Evolutionary conservation across 495 filamentous ascomycete genomes (phyloP), one percentile per base, ranked within the genome.

Genomic region (Hyaloscypha hepaticicola): DNA sequence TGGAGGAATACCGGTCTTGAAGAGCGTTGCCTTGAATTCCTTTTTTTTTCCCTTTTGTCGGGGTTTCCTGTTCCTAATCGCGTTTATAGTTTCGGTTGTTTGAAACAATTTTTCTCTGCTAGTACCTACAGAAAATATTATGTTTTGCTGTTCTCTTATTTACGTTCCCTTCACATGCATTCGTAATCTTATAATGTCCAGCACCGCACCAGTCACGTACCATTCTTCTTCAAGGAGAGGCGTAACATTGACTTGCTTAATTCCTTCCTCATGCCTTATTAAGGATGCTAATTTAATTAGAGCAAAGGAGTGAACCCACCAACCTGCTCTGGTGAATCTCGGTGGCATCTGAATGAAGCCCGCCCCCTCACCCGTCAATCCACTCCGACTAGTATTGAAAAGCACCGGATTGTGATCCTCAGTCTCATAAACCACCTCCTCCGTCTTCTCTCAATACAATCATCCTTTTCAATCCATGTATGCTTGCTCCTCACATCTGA

Each of bases 381-480:
- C 31, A 45, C 1, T 16, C 6, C 67, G 88, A 26, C 76, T 81
- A 38, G 79, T 86, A 71, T 85, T 90, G 29, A 76, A 70, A 69
- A 83, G 89, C 55, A 81, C 78, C 21, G 87, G 87, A 63, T 81
- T 88, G 25, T 85, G 83, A 72, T 92, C 89, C 22, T 89, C 89
- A 62, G 91, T 73, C 71, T 90, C 88, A 24, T 80, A 81, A 21
- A 91, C 80, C 65, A 89, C 86, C 27, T 88, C 85, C 58, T 90
- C 86, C 0, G 79, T 80, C 77, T 87, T 72, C 5, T 81, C 82
- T 78, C 76, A 22, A 88, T 75, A 61, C 77, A 81, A 1, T 79
- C 70, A 61, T 88, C 82, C 53, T 87, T 77, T 5, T 75, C 62
- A 0, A 87, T 87, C 74, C 0, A 72, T 77, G 24, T 89, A 81